These are phyloP conservation scores for Polyplosphaeria fusca DNA, from an alignment of 495 filamentous ascomycete species.

Conservation along the genomic window DNA sequence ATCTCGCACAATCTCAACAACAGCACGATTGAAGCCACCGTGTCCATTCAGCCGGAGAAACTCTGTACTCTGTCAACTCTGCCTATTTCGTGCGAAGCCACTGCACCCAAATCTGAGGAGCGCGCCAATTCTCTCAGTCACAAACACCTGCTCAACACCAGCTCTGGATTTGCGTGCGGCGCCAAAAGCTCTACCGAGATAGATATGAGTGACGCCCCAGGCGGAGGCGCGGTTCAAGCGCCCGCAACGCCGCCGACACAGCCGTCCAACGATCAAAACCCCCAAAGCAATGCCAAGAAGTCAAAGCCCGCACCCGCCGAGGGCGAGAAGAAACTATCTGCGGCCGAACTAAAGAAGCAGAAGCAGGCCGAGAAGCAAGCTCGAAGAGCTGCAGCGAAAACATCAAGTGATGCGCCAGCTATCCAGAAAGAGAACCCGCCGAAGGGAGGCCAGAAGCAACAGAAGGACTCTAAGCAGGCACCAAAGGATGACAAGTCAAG, in stretches of 20 bases:
- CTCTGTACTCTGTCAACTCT: too few species aligned
- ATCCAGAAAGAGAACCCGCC: slow-evolving; percentile 20
- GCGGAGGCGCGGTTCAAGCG: slow-evolving; percentile 4
- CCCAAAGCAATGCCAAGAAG: slow-evolving; percentile 4
- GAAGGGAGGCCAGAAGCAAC: slow-evolving; percentile 21
- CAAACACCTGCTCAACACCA: too few species aligned
- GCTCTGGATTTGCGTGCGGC: too few species aligned
- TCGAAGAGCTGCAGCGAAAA: slow-evolving; percentile 57
- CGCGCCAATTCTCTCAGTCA: too few species aligned
- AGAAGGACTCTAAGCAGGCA: slow-evolving; percentile 51
- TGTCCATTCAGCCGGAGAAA: too few species aligned
- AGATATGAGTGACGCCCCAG: slow-evolving; percentile 15
- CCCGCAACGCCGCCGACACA: slow-evolving; percentile 4
- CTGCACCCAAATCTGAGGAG: too few species aligned
- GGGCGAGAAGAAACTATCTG: slow-evolving; percentile 15
- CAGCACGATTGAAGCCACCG: too few species aligned
- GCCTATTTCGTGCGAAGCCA: too few species aligned
- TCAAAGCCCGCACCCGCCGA: slow-evolving; percentile 1
- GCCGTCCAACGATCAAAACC: slow-evolving; percentile 1
- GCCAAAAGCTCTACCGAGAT: too few species aligned
- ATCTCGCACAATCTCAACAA: too few species aligned
- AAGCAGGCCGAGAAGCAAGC: slow-evolving; percentile 48
- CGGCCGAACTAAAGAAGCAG: slow-evolving; percentile 35
- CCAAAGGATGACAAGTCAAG: slow-evolving; percentile 30
- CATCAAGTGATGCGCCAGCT: slow-evolving; percentile 45